Evolutionary conservation across 2,329 filamentous ascomycete species (phyloP).

Genomic region (Diplodia corticola): DNA sequence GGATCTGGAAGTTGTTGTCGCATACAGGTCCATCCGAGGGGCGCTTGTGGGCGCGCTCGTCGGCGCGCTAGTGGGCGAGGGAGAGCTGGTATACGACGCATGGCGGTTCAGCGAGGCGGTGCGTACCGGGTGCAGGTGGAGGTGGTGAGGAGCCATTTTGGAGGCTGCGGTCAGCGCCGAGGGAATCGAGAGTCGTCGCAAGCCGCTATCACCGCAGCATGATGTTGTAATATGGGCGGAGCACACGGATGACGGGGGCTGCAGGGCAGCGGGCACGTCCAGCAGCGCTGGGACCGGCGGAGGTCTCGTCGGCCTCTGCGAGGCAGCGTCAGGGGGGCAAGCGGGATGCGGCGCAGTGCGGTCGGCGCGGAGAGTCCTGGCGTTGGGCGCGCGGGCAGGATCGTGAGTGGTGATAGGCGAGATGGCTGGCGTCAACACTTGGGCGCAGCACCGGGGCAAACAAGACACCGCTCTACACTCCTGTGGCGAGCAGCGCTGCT

Average conservation of each 20-base stretch:
- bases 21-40: conserved; percentile 1
- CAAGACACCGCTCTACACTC: background rate
- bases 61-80: conserved; percentile 1
- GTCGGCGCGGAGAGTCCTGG: conserved; percentile 1
- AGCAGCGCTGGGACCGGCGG: conserved; percentile 5
- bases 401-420: conserved; percentile 16
- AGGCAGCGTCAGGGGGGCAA: conserved; percentile 14
- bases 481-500: background rate
- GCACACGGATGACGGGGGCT: background rate
- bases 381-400: conserved; percentile 10
- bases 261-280: background rate
- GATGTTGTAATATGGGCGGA: conserved; percentile 17
- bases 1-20: conserved; percentile 13
- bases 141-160: background rate
- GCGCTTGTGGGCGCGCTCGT: conserved; percentile 5
- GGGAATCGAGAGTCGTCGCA: conserved; percentile 12
- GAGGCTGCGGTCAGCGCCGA: background rate
- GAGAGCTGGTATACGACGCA: conserved; percentile 18
- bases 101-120: conserved; percentile 16
- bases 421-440: conserved; percentile 14
- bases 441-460: conserved; percentile 4
- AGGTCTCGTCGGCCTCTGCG: background rate
- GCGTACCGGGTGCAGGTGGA: conserved; percentile 4
- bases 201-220: conserved; percentile 21
- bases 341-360: conserved; percentile 1